phyloP scores from a whole-genome alignment of 805 yeast species.

The Schizosaccharomyces japonicus region DNA sequence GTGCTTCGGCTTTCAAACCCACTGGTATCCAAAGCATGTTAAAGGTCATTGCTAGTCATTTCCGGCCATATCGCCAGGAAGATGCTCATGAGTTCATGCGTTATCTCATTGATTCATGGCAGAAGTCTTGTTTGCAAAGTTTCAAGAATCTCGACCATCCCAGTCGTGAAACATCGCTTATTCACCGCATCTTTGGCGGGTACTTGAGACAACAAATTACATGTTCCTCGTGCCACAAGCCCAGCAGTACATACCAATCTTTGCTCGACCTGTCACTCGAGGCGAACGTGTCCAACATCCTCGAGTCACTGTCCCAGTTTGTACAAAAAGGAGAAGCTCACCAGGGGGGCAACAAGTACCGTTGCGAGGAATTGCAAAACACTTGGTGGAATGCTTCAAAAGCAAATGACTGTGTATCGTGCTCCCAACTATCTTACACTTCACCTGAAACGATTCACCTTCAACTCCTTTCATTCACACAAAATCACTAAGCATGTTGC shows the following conservation, averaged over 20 bases:
- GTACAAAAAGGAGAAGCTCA: slow-evolving; percentile 66
- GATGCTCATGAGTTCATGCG: slow-evolving; percentile 83
- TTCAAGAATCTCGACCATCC: slow-evolving; percentile 7
- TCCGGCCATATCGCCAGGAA: slow-evolving; percentile 31
- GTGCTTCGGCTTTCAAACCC: slow-evolving; percentile 28
- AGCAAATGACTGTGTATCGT: slow-evolving; percentile 44
- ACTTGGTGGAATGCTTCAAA: slow-evolving; percentile 50
- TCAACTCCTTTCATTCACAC: slow-evolving; percentile 36
- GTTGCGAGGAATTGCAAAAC: slow-evolving; percentile 69
- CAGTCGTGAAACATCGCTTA: slow-evolving; percentile 29
- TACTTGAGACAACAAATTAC: slow-evolving; percentile 60
- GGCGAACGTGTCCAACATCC: slow-evolving; percentile 24
- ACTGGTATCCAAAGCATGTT: slow-evolving; percentile 38
- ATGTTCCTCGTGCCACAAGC: slow-evolving; percentile 59
- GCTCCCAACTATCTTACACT: slow-evolving; percentile 76
- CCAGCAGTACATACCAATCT: slow-evolving; percentile 74
- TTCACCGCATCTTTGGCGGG: slow-evolving; percentile 91
- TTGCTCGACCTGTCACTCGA: slow-evolving; percentile 79
- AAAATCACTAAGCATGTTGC: slow-evolving; percentile 72
- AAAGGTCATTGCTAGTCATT: slow-evolving; percentile 25
- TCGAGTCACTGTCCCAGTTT: slow-evolving; percentile 53
- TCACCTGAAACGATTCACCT: slow-evolving; percentile 77
- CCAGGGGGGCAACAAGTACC: slow-evolving; percentile 48
- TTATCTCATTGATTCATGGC: slow-evolving; percentile 11
- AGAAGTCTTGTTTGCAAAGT: slow-evolving; percentile 7